Percentiles rank a stretch among this genome's conserved stretches.
Evolutionary conservation across 2,329 filamentous ascomycete species (phyloP).

Genomic region (Microthyrium microscopicum): DNA sequence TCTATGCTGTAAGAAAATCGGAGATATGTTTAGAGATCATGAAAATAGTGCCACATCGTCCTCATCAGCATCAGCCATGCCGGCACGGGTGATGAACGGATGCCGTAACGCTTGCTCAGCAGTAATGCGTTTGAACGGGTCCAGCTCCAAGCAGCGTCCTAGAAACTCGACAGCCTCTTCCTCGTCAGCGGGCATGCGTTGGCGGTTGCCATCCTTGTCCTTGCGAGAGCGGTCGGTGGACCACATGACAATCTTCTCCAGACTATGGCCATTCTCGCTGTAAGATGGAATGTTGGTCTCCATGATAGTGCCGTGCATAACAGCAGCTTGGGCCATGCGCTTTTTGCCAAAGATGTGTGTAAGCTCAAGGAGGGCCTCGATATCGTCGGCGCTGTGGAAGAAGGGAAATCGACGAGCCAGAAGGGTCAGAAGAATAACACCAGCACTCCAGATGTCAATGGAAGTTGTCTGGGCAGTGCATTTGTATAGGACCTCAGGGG

Average conservation of each 20-base stretch:
- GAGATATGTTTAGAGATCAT: too few species aligned
- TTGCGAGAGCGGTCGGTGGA: conserved; percentile 62
- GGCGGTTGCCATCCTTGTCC: conserved; percentile 32
- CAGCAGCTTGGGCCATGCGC: conserved; percentile 67
- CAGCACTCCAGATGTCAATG: conserved; percentile 93
- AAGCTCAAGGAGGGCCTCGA: conserved; percentile 95
- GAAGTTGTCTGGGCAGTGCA: conserved; percentile 85
- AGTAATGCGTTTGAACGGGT: conserved; percentile 56
- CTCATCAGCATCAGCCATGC: conserved; percentile 15
- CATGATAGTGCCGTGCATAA: conserved; percentile 79
- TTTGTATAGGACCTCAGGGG: conserved; percentile 91
- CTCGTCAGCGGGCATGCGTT: conserved; percentile 48
- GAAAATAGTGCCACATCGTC: conserved; percentile 17
- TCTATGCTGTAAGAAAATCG: too few species aligned
- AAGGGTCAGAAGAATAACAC: conserved; percentile 93
- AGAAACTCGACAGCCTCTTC: conserved; percentile 58
- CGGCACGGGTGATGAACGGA: conserved; percentile 41
- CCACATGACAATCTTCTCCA: conserved; percentile 93
- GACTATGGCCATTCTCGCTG: conserved; percentile 64
- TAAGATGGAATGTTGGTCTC: conserved; percentile 89
- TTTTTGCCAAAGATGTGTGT: conserved; percentile 80
- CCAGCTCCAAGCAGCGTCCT: conserved; percentile 55
- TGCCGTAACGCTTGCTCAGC: conserved; percentile 59
- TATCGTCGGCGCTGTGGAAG: conserved; percentile 96
- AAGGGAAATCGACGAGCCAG: conserved; percentile 87